Conservation (phyloP, 805 yeast species). For the Torulaspora gathmanii region DNA sequence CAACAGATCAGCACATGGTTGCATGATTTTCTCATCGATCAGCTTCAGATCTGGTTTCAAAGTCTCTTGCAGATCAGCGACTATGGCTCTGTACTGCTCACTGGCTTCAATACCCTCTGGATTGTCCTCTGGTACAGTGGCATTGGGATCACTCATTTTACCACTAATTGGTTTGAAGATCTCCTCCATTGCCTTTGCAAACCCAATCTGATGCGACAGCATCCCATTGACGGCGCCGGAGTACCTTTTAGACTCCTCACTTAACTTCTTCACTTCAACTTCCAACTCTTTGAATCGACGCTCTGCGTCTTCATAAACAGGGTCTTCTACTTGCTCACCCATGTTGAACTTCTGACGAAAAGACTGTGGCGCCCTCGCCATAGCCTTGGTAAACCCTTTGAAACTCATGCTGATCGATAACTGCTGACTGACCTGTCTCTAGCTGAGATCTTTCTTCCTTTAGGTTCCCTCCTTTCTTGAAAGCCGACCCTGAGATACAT, state of each 20-base stretch:
- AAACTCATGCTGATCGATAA: conserved; percentile 56
- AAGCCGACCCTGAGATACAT: background rate
- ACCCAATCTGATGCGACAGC: conserved; percentile 90
- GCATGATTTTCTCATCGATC: conserved; percentile 82
- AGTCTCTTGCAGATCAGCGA: conserved; percentile 76
- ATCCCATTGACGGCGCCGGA: conserved; percentile 89
- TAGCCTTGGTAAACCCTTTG: conserved; percentile 78
- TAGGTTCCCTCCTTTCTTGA: background rate
- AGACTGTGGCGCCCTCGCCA: conserved; percentile 85
- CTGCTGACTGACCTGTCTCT: background rate
- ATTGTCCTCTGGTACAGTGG: conserved; percentile 83
- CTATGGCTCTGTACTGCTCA: conserved; percentile 84
- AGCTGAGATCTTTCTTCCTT: background rate
- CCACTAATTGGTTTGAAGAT: conserved; percentile 96
- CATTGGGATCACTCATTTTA: conserved; percentile 81
- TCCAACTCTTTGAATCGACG: conserved; percentile 93
- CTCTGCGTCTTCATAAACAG: conserved; percentile 93
- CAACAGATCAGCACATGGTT: conserved; percentile 87
- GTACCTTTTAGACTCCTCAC: conserved; percentile 86
- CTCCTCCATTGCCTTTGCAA: conserved; percentile 92
- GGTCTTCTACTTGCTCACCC: conserved; percentile 73
- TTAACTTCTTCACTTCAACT: conserved; percentile 78
- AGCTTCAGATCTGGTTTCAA: conserved; percentile 89
- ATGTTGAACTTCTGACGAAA: conserved; percentile 87
- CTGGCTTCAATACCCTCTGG: conserved; percentile 96